phyloP scores from a whole-genome alignment of 176 grass and related monocot species.

The Oryza meridionalis region DNA sequence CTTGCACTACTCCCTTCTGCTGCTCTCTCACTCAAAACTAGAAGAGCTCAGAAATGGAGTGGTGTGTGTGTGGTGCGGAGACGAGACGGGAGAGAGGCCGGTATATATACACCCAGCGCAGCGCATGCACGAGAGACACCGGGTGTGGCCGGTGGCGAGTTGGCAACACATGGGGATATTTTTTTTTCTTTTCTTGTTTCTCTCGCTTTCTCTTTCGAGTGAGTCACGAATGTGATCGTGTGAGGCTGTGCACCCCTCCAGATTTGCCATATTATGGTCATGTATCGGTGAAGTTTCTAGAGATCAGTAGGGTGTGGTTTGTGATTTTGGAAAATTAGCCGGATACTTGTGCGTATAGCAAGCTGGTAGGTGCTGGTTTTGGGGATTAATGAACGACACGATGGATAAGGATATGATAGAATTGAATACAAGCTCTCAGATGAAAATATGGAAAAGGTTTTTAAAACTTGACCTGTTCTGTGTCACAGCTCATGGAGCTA shows the following conservation, averaged over 20 bases:
- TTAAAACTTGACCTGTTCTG: neutral
- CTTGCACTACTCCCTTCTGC: neutral
- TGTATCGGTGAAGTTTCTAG: slow-evolving; percentile 20
- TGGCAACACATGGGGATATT: neutral
- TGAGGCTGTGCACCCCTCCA: neutral
- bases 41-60: neutral
- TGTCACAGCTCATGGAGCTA: neutral
- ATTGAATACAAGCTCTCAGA: neutral
- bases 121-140: neutral
- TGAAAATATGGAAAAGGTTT: neutral
- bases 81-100: neutral
- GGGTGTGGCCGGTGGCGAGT: slow-evolving; percentile 7
- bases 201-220: neutral
- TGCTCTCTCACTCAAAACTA: neutral
- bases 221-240: neutral
- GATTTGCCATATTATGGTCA: neutral
- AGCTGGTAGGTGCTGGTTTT: neutral
- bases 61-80: slow-evolving; percentile 14
- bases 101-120: slow-evolving; percentile 35
- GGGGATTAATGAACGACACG: neutral
- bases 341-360: neutral
- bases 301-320: neutral
- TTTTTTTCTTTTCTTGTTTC: neutral
- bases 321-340: neutral
- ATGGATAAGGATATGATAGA: neutral